Evolutionary conservation across 176 grass and related monocot genomes (phyloP), one percentile per base, ranked within the genome.

Genomic region (Zea luxurians): DNA sequence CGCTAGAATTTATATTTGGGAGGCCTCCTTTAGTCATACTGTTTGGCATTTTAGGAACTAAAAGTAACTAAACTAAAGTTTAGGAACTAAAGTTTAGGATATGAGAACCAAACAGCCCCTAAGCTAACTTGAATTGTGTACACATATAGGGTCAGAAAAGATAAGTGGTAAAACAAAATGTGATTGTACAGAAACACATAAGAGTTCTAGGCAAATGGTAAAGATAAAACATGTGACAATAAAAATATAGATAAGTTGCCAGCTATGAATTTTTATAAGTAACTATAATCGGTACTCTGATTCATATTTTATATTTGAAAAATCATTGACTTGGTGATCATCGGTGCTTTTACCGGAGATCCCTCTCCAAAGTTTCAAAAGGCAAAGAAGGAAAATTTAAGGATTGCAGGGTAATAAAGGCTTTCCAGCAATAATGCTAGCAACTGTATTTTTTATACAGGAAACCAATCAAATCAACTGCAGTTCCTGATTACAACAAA

Each of bases 81-180:
- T 27, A 27, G 27, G 0, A 0, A 27, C 27, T 27, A 27, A 27
- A 27, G 27, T 27, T 27, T 27, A 27, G 27, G 27, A 27, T 0
- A 27, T 27, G 27, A 27, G 27, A 27, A 27, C 27, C 27, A 27
- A 27, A 27, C 27, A 27, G 27, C 27, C 27, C 27, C 27, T 54
- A 13, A 41, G 35, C 35, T 64, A 42, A n/a, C 41, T 44, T 10
- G 60, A 73, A 78, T 61, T 42, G 16, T 66, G 57, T 59, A 11
- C 66, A 66, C 40, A 57, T 12, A 54, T 13, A 75, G 53, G 53
- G 40, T 37, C 68, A 60, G 21, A 76, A 45, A 41, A 76, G 50
- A 0, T 48, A 74, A 66, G 52, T 38, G 16, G 0, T 36, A 34
- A 13, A 20, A 37, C 2, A 35, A 61, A 47, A 67, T 48, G 74